phyloP scores from a whole-genome alignment of 2,329 filamentous ascomycete genomes.

The Emergomyces orientalis region DNA sequence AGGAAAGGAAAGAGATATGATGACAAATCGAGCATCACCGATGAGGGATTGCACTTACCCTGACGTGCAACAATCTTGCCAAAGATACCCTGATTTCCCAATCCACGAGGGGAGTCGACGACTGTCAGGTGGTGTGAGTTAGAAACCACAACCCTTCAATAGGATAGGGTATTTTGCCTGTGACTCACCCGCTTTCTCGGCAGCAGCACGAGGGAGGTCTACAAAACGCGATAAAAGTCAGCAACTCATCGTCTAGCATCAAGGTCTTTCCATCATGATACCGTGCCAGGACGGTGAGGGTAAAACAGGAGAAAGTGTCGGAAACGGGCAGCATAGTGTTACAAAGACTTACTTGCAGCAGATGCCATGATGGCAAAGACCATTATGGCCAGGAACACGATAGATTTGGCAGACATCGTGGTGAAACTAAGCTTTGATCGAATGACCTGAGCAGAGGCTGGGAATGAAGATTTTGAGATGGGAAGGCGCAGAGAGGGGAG shows the following conservation, averaged over 20 bases:
- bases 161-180: neutral
- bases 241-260: neutral
- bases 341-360: conserved; percentile 18
- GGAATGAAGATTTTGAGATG: neutral
- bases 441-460: conserved; percentile 9
- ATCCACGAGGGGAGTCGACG: neutral
- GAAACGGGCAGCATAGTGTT: neutral
- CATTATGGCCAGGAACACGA: conserved; percentile 19
- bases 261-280: too few species aligned
- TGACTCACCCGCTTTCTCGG: neutral
- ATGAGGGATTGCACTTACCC: neutral
- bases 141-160: neutral
- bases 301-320: neutral
- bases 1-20: neutral
- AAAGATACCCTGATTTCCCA: neutral
- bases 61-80: neutral
- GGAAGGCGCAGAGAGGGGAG: conserved; percentile 11
- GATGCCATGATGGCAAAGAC: conserved; percentile 15
- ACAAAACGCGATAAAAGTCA: neutral
- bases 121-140: neutral
- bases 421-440: neutral
- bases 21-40: neutral
- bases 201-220: neutral
- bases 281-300: neutral
- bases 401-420: conserved; percentile 14